Evolutionary conservation across 805 yeast species (phyloP).

Genomic region (Candida stauntonica): DNA sequence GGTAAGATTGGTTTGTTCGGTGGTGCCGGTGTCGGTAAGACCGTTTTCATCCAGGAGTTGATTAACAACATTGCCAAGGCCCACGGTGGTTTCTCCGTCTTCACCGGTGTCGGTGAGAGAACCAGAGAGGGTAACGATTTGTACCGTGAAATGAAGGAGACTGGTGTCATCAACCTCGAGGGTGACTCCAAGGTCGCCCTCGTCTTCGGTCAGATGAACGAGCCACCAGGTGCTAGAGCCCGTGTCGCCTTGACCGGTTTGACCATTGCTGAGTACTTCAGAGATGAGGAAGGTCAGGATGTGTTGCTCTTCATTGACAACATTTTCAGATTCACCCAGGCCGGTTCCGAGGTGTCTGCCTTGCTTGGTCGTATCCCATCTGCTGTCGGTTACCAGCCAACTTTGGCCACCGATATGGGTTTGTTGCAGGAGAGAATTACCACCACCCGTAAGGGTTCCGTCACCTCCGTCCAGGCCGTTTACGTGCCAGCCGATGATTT

Average conservation of each 20-base stretch:
- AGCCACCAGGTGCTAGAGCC: slow-evolving; percentile 99
- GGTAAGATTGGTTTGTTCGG: slow-evolving; percentile 99
- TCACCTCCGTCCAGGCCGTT: slow-evolving; percentile 99
- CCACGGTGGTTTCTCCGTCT: slow-evolving; percentile 99
- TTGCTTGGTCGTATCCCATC: slow-evolving; percentile 99
- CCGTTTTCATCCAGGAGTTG: slow-evolving; percentile 99
- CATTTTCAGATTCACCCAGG: slow-evolving; percentile 99
- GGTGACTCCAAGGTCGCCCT: slow-evolving; percentile 99
- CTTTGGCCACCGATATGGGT: slow-evolving; percentile 99
- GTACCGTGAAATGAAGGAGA: slow-evolving; percentile 99
- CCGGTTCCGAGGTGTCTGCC: slow-evolving; percentile 99
- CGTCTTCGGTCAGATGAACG: slow-evolving; percentile 99
- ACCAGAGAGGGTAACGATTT: slow-evolving; percentile 99
- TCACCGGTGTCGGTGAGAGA: slow-evolving; percentile 99
- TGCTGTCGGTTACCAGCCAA: slow-evolving; percentile 99
- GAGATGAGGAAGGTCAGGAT: slow-evolving; percentile 99
- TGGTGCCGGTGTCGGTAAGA: slow-evolving; percentile 99
- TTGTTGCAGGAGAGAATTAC: slow-evolving; percentile 99
- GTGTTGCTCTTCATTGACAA: slow-evolving; percentile 98
- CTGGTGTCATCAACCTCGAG: slow-evolving; percentile 99
- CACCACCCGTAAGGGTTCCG: slow-evolving; percentile 99
- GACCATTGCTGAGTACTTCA: slow-evolving; percentile 99
- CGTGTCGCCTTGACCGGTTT: slow-evolving; percentile 99
- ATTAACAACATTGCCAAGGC: slow-evolving; percentile 99
- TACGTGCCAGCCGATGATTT: slow-evolving; percentile 99